Base-by-base conservation (phyloP, 768 basidiomycete genomes). In the Paxillus ammoniavirescens region DNA sequence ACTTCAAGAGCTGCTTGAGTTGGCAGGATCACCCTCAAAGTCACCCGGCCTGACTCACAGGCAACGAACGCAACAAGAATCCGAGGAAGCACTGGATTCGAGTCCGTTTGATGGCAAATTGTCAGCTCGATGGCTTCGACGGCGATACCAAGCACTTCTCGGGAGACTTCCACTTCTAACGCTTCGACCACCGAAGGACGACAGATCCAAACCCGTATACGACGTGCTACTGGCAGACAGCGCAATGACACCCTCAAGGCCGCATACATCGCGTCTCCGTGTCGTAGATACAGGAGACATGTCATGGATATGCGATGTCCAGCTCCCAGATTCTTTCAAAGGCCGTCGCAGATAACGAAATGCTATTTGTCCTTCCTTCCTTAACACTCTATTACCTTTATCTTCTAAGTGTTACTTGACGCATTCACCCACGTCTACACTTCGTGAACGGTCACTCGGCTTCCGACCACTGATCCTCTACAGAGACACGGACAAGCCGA, bases 101-200 rank as follows among this genome's bases (percentile, higher is more conserved):
- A 61, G 47, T 42, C 59, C 48, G 14, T 62, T 67, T 42, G 54
- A 61, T 30, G 58, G 62, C n/a, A 49, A 23, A 31, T 35, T 62
- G 12, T 56, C 61, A 8, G 38, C 41, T 30, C 65, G 70, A 52
- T 71, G 72, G 70, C 61, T 82, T 46, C 73, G 75, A 21, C 71
- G 80, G 38, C 73, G 86, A 47, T 90, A 84, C 56, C 81, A 77
- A 49, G 72, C 75, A 23, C 75, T 91, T n/a, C 72, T 91, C 8
- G 73, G 74, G 7, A 77, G 75, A n/a, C 54, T 84, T 23, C 90
- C 90, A 0, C 70, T 82, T 31, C 70, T 91, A 13, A 73, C 68
- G 8, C 77, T 73, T 47, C 63, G 49, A 15, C 43, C 53, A 41
- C 6, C 36, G 35, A 8, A 47, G n/a, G 44, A 45, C 46, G 52